These are phyloP conservation scores for Exophiala sp. DNA, from an alignment of 2,329 filamentous ascomycete genomes.

Conservation along the genomic window DNA sequence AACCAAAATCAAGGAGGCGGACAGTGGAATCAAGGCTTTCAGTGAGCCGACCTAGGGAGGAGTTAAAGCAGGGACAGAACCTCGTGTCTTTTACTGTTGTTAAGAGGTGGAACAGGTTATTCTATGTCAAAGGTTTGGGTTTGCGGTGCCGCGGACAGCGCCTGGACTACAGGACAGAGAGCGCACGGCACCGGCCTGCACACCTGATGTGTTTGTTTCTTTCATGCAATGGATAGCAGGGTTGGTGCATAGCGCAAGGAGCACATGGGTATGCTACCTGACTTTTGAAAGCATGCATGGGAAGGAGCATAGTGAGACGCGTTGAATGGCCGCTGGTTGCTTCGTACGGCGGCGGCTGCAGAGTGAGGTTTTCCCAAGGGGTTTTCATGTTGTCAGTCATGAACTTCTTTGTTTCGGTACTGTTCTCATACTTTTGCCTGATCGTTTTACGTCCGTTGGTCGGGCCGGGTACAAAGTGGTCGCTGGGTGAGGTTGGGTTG, in stretches of 20 bases:
- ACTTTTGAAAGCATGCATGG: background rate
- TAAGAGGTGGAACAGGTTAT: constrained; percentile 2
- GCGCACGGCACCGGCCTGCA: constrained; percentile 18
- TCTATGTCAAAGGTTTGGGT: background rate
- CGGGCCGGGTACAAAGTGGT: background rate
- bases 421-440: background rate
- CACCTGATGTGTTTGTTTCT: constrained; percentile 14
- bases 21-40: constrained; percentile 25
- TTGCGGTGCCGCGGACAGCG: constrained; percentile 10
- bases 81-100: background rate
- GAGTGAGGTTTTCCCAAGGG: constrained; percentile 5
- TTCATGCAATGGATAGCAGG: constrained; percentile 7
- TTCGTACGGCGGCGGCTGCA: constrained; percentile 2
- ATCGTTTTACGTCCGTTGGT: background rate
- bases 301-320: constrained; percentile 17
- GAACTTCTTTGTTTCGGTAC: background rate
- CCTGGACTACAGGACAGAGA: constrained; percentile 21
- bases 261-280: constrained; percentile 2
- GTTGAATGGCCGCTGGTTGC: constrained; percentile 2
- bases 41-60: constrained; percentile 3
- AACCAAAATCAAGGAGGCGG: constrained; percentile 17
- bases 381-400: background rate
- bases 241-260: constrained; percentile 18
- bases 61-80: too few relatives aligned
- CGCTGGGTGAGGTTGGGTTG: background rate